These are phyloP conservation scores for Chlorella vulgaris DNA, from an alignment of 139 green algal species.

Conservation along the genomic window DNA sequence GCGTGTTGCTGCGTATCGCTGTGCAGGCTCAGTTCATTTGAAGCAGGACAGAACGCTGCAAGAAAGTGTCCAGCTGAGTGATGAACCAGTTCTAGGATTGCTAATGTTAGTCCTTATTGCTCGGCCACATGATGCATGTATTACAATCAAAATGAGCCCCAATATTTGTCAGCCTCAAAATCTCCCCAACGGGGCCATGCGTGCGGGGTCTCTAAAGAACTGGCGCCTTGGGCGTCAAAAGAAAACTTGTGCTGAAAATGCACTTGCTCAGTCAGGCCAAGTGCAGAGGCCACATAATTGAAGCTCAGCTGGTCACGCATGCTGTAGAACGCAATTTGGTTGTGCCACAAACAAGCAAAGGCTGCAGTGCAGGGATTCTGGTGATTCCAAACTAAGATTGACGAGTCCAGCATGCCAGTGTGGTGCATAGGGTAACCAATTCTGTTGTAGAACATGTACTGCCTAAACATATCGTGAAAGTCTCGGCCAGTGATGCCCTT, in stretches of 20 bases:
- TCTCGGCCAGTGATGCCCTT: conserved; percentile 1
- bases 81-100: too few species aligned
- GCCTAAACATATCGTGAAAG: conserved; percentile 13
- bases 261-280: conserved; percentile 15
- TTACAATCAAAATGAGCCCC: too few species aligned
- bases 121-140: too few species aligned
- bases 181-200: too few species aligned
- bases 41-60: too few species aligned
- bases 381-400: conserved; percentile 2
- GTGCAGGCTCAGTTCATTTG: too few species aligned
- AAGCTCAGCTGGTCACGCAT: conserved; percentile 24
- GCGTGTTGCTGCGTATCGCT: too few species aligned
- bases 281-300: neutral
- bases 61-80: too few species aligned
- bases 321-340: conserved; percentile 7
- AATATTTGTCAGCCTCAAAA: too few species aligned
- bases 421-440: neutral
- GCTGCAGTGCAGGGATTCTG: neutral
- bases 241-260: neutral
- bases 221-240: neutral
- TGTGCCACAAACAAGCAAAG: conserved; percentile 10
- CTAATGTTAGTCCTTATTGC: too few species aligned
- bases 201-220: too few species aligned
- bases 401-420: conserved; percentile 7
- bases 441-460: neutral